Conservation (phyloP, 202 grass and related monocot genomes). For the Digitaria exilis region DNA sequence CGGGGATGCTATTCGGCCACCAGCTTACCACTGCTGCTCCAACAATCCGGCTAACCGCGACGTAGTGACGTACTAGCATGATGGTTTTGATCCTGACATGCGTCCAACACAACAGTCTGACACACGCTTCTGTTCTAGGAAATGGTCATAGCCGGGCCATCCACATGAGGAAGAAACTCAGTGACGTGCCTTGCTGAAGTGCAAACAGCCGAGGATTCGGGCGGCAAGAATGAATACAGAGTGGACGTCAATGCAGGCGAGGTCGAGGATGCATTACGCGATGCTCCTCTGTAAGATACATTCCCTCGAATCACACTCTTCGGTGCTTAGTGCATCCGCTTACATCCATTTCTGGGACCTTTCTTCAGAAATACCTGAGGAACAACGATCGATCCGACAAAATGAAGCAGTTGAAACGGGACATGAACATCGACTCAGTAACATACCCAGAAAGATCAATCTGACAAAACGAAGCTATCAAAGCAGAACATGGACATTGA, state of each 20-base stretch:
- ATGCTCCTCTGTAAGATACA: neutral
- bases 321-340: no score
- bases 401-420: neutral
- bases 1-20: neutral
- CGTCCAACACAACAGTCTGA: no score
- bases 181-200: neutral
- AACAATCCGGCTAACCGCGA: neutral
- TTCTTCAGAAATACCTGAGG: neutral
- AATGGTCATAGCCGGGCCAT: neutral
- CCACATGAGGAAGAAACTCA: neutral
- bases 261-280: no score
- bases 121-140: no score
- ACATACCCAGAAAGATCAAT: neutral
- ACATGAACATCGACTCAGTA: constrained; percentile 2
- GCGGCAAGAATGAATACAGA: neutral
- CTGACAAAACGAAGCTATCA: neutral
- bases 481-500: constrained; percentile 14
- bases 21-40: neutral
- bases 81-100: no score
- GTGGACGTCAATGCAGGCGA: no score
- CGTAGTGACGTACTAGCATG: no score
- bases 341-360: neutral
- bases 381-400: constrained; percentile 2
- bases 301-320: no score
- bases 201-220: neutral